phyloP scores from a whole-genome alignment of 441 rosid species.

The Raphanus hybrid region DNA sequence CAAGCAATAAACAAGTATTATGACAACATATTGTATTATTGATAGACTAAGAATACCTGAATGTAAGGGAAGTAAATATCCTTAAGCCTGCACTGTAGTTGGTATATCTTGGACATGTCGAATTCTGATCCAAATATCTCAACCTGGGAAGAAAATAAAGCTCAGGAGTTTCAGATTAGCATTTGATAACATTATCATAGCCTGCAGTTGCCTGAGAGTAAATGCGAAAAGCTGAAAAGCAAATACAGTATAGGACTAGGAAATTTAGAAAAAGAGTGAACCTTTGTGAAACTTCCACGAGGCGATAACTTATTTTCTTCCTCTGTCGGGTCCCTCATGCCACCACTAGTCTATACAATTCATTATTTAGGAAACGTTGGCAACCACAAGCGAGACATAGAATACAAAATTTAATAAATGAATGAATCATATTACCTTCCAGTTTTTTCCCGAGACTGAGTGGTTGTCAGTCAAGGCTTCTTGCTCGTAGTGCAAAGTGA shows the following conservation, averaged over 20 bases:
- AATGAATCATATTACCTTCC: constrained; percentile 54
- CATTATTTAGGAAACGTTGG: not conserved
- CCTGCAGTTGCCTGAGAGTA: not conserved
- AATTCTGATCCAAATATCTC: constrained; percentile 56
- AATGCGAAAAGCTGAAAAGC: constrained; percentile 7
- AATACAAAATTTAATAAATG: not conserved
- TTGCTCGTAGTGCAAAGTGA: constrained; percentile 53
- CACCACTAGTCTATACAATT: constrained; percentile 55
- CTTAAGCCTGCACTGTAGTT: constrained; percentile 72
- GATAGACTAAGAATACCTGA: constrained; percentile 53
- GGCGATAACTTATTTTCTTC: constrained; percentile 53
- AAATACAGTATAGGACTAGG: not conserved
- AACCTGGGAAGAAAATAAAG: constrained; percentile 49
- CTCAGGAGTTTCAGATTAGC: constrained; percentile 16
- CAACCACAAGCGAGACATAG: not conserved
- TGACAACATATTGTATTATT: not conserved
- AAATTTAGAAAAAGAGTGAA: constrained; percentile 23
- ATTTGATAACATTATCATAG: constrained; percentile 1
- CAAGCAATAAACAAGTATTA: not conserved
- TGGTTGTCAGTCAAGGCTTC: constrained; percentile 52
- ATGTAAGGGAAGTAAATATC: constrained; percentile 84
- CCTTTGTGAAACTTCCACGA: constrained; percentile 75
- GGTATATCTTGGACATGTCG: constrained; percentile 42
- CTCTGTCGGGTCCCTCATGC: constrained; percentile 58
- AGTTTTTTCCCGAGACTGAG: constrained; percentile 51